A percentile compares a stretch with the other conserved stretches of the same genome.
These are phyloP conservation scores for Arthrinium phaeospermum DNA, from an alignment of 2,329 filamentous ascomycete genomes.

Conservation along the genomic window DNA sequence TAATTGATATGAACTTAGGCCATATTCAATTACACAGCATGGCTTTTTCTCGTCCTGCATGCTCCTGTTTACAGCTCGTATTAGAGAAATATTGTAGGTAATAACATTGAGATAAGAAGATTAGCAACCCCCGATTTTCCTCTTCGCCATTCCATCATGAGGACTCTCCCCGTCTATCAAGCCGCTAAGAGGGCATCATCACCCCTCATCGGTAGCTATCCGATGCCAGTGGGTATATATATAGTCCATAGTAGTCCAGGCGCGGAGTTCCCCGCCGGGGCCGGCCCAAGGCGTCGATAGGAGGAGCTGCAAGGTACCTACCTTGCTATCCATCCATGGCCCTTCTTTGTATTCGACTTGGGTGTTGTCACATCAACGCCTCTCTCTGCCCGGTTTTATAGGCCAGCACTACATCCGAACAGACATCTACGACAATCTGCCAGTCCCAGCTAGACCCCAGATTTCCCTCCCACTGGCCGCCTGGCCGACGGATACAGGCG, in stretches of 20 bases:
- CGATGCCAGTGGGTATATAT: slow-evolving; percentile 4
- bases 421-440: slow-evolving; percentile 3
- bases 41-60: neutral
- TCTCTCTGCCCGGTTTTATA: neutral
- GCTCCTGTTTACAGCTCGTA: neutral
- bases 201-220: slow-evolving; percentile 15
- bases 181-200: neutral
- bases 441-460: neutral
- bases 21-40: slow-evolving; percentile 1
- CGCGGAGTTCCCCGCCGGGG: slow-evolving; percentile 18
- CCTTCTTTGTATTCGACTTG: neutral
- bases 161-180: neutral
- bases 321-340: neutral
- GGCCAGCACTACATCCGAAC: neutral
- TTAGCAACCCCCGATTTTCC: neutral
- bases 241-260: neutral
- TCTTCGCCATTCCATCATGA: neutral
- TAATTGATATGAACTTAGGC: neutral
- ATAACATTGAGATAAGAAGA: slow-evolving; percentile 1
- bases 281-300: slow-evolving; percentile 3
- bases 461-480: neutral
- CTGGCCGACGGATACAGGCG: slow-evolving; percentile 26
- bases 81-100: slow-evolving; percentile 11
- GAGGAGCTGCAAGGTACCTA: slow-evolving; percentile 18
- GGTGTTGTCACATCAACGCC: neutral